Conservation (phyloP, 1,139 yeast species). For the Debaryomyces subglobosus region DNA sequence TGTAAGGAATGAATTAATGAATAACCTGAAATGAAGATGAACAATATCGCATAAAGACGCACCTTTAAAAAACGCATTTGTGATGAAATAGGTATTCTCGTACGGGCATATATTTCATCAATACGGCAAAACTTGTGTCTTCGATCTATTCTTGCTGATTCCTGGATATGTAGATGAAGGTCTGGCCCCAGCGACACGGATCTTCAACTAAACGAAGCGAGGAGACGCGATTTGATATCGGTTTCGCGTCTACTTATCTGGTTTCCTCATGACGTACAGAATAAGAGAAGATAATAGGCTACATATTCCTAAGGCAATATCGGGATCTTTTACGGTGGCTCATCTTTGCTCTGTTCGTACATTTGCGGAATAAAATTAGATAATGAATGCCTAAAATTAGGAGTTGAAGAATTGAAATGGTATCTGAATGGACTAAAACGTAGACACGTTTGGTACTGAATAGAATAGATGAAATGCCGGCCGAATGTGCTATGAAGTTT, state of each 20-base stretch:
- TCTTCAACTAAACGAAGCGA: background rate
- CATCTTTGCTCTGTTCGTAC: background rate
- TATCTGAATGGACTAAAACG: too few species aligned
- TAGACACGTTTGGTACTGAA: too few species aligned
- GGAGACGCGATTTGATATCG: background rate
- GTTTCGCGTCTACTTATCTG: background rate
- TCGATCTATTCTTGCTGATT: background rate
- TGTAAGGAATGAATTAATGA: constrained; percentile 2
- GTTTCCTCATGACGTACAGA: background rate
- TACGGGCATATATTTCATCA: background rate
- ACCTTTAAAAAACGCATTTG: background rate
- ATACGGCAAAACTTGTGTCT: background rate
- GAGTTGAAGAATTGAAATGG: too few species aligned
- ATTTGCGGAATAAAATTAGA: too few species aligned
- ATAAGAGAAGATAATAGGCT: background rate
- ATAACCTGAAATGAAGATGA: background rate
- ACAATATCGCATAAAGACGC: background rate
- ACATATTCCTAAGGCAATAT: background rate
- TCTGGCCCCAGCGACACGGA: background rate
- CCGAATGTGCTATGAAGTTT: too few species aligned
- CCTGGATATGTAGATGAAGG: background rate
- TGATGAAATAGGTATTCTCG: background rate
- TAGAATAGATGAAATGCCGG: too few species aligned
- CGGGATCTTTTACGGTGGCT: background rate
- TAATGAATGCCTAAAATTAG: too few species aligned